These are phyloP conservation scores for Cercospora sp. DNA, from an alignment of 2,329 filamentous ascomycete genomes.

Conservation along the genomic window DNA sequence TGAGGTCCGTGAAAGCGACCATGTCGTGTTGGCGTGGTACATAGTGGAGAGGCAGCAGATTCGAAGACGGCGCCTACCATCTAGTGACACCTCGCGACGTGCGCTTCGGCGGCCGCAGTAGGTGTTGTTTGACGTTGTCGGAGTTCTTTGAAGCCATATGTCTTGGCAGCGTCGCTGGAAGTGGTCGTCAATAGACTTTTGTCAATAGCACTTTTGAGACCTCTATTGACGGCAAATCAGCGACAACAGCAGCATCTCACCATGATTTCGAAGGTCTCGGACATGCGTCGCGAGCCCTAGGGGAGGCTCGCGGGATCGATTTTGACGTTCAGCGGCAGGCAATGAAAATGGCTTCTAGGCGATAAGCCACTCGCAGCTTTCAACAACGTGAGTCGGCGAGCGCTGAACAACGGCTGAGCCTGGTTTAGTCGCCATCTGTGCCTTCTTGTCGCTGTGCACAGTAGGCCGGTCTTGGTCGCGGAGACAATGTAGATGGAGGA, in stretches of 20 bases:
- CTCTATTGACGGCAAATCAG: slow-evolving; percentile 16
- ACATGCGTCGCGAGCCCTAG: neutral
- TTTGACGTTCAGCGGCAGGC: neutral
- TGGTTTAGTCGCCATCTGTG: neutral
- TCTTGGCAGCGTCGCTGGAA: slow-evolving; percentile 26
- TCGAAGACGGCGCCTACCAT: neutral
- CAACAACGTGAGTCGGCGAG: neutral
- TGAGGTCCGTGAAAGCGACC: neutral
- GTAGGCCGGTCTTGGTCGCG: neutral
- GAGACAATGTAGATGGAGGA: neutral
- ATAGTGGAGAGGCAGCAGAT: neutral
- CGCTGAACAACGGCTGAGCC: neutral
- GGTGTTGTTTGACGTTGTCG: slow-evolving; percentile 16
- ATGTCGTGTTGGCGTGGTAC: slow-evolving; percentile 1
- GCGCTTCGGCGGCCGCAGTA: slow-evolving; percentile 2
- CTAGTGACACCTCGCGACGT: neutral
- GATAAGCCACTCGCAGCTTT: no score
- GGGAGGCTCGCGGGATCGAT: neutral
- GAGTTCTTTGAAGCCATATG: slow-evolving; percentile 23
- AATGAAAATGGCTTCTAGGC: neutral
- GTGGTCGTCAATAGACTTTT: slow-evolving; percentile 35
- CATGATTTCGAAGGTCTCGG: neutral
- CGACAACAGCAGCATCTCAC: neutral
- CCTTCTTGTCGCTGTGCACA: neutral
- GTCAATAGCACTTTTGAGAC: slow-evolving; percentile 28